These are phyloP conservation scores for Apiotrichum veenhuisii DNA, from an alignment of 1,284 basidiomycete species.

Conservation along the genomic window DNA sequence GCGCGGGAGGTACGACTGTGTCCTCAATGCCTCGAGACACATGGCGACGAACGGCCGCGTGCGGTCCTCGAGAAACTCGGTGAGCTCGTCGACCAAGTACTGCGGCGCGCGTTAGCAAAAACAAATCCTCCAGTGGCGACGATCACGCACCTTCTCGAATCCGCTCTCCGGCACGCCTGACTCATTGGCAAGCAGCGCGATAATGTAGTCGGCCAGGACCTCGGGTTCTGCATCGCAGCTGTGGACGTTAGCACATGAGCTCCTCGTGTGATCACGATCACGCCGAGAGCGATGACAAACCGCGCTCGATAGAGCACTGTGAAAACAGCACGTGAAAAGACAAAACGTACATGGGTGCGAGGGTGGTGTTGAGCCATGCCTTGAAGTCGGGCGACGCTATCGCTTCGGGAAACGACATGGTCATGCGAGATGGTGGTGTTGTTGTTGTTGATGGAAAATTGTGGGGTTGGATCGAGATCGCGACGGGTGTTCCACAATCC, in stretches of 20 bases:
- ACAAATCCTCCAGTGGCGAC: slow-evolving; percentile 36
- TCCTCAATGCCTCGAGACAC: slow-evolving; percentile 73
- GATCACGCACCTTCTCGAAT: slow-evolving; percentile 57
- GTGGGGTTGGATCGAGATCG: too few species aligned
- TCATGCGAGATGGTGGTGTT: neutral
- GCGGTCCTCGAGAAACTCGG: slow-evolving; percentile 89
- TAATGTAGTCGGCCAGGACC: slow-evolving; percentile 88
- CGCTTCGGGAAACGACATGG: slow-evolving; percentile 37
- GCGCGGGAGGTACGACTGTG: slow-evolving; percentile 70
- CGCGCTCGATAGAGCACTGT: too few species aligned
- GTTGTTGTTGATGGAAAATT: neutral
- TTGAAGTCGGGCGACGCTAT: slow-evolving; percentile 40
- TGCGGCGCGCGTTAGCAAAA: slow-evolving; percentile 3
- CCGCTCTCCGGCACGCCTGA: slow-evolving; percentile 65
- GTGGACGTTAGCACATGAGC: slow-evolving; percentile 3
- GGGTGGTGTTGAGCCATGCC: slow-evolving; percentile 72
- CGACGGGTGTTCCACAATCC: too few species aligned
- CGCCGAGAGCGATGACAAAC: too few species aligned
- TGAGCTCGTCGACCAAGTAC: slow-evolving; percentile 69
- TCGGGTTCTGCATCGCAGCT: slow-evolving; percentile 96
- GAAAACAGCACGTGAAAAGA: too few species aligned
- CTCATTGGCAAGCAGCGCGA: slow-evolving; percentile 90
- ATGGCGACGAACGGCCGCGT: slow-evolving; percentile 73
- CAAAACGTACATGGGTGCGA: slow-evolving; percentile 72
- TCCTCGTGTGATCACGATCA: slow-evolving; percentile 6